Evolutionary conservation across 2,329 filamentous ascomycete genomes (phyloP).

Genomic region (Lachnellula subtilissima): DNA sequence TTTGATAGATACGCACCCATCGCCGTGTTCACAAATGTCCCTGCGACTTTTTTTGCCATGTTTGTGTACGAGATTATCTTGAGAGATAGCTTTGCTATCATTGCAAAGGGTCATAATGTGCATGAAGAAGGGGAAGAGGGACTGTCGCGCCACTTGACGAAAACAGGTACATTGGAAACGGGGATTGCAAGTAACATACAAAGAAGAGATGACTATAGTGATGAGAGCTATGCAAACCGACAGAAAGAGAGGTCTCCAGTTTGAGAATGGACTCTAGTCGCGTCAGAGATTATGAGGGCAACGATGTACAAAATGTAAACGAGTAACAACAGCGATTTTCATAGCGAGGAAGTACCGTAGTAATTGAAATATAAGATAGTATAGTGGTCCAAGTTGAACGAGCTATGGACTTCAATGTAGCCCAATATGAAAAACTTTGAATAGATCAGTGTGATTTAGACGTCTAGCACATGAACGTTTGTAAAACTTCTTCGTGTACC

Average conservation of each 20-base stretch:
- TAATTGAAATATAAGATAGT: too few species aligned
- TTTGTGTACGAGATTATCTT: conserved; percentile 51
- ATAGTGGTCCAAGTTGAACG: too few species aligned
- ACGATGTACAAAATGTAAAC: too few species aligned
- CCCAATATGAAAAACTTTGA: too few species aligned
- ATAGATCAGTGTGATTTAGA: too few species aligned
- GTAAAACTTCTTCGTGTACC: too few species aligned
- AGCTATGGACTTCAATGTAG: too few species aligned
- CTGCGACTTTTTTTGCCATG: conserved; percentile 51
- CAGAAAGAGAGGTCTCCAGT: conserved; percentile 12
- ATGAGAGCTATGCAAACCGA: conserved; percentile 5
- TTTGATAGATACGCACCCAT: conserved; percentile 50
- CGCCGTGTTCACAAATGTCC: conserved; percentile 50
- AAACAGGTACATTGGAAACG: conserved; percentile 31
- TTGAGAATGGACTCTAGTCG: background rate
- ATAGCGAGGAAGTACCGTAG: too few species aligned
- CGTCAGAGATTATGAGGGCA: background rate
- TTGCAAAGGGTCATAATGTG: conserved; percentile 43
- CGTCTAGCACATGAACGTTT: too few species aligned
- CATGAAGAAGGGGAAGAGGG: conserved; percentile 50
- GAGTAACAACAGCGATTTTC: too few species aligned
- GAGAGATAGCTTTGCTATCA: conserved; percentile 47
- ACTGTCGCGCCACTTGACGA: conserved; percentile 39
- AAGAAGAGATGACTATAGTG: conserved; percentile 7
- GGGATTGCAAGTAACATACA: conserved; percentile 14